Percentiles rank a stretch among this genome's conserved stretches.
Evolutionary conservation across 768 basidiomycete species (phyloP).

Genomic region (Baorangia bicolor): DNA sequence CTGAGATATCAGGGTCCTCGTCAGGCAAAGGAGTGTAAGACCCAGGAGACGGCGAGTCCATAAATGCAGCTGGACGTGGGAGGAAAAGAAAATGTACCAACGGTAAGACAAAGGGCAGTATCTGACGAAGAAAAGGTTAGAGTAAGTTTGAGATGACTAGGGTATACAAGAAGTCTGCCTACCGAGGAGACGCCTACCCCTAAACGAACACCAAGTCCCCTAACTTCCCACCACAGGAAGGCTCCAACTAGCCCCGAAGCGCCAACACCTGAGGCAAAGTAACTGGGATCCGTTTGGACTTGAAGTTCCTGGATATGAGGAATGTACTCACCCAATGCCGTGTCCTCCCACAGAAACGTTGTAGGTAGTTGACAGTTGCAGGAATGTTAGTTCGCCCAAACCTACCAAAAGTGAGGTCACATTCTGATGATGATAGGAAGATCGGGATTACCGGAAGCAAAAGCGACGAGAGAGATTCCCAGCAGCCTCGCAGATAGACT

Average conservation of each 20-base stretch:
- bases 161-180: conserved; percentile 24
- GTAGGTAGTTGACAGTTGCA: conserved; percentile 87
- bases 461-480: conserved; percentile 80
- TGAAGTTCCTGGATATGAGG: not conserved
- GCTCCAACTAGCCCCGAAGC: conserved; percentile 93
- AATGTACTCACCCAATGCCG: conserved; percentile 66
- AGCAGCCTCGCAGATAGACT: conserved; percentile 66
- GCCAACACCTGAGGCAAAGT: conserved; percentile 93
- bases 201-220: conserved; percentile 75
- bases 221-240: conserved; percentile 91
- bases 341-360: conserved; percentile 72
- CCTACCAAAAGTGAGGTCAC: conserved; percentile 44
- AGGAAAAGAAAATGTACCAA: conserved; percentile 75
- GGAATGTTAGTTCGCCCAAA: conserved; percentile 90
- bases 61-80: conserved; percentile 56
- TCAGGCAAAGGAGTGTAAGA: conserved; percentile 40
- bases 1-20: conserved; percentile 25
- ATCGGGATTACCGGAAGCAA: conserved; percentile 68
- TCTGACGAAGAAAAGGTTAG: conserved; percentile 39
- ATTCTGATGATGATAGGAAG: not conserved
- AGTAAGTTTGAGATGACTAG: conserved; percentile 1
- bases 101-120: conserved; percentile 81
- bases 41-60: conserved; percentile 39
- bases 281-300: conserved; percentile 43
- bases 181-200: conserved; percentile 87